Evolutionary conservation across 495 filamentous ascomycete genomes (phyloP), one percentile per base, ranked within the genome.

Genomic region (Daldinia bambusicola): DNA sequence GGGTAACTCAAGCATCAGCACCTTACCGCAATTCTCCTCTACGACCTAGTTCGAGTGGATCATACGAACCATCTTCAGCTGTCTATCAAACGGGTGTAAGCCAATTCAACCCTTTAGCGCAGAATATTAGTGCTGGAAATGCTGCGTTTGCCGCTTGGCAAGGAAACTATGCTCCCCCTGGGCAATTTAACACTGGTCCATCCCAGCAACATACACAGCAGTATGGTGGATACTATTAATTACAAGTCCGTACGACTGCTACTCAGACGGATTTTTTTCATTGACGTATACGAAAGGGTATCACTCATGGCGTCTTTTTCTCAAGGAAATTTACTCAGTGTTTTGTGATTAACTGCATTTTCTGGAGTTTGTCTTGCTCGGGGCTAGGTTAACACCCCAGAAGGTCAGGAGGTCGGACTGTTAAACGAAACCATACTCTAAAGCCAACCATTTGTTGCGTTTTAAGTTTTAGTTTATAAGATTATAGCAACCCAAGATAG

Each of bases 51-150:
- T 82, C 79, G 0, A 79, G 77, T 26, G 80, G 81, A 41, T 80
- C 80, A n/a, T 84, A 83, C 55, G 82, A 83, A 61, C 80, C 81
- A 2, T 81, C 81, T 14, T 78, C 81, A 6, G 77, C 79, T 2
- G 71, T 75, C 0, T 82, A 79, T 62, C 57, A 74, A 55, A 59
- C 61, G 4, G 66, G 61, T 2, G 59, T 67, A 22, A 59, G 43
- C 43, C 70, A 70, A 12, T 74, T 75, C 26, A 77, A 77, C 16
- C 73, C 75, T 0, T 50, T 75, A n/a, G 32, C 60, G 16, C 67
- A 70, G 12, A 72, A 71, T 18, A 13, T 57, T n/a, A 37, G 41
- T 12, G 60, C 67, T 18, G 66, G 66, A 30, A 76, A 66, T 40
- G 37, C 64, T 12, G 65, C 34, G n/a, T 75, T 71, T 45, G 26